Base-by-base conservation (phyloP, 2,329 filamentous ascomycete genomes). In the Phoma sp. region DNA sequence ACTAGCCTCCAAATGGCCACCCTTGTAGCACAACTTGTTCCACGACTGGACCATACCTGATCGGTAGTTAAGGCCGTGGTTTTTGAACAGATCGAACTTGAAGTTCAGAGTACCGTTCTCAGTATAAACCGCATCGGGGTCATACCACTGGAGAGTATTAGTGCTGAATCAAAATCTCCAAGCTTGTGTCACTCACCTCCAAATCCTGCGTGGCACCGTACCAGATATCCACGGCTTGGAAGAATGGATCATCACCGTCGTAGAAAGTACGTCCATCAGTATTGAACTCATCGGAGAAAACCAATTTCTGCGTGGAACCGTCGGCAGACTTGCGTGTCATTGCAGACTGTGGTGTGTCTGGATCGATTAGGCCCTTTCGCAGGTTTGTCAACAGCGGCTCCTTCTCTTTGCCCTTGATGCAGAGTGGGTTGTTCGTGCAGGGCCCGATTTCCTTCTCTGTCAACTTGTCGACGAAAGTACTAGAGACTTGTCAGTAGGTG, bases 11-110 rank as follows among this genome's bases (percentile, higher is more conserved):
- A 91, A 68, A 40, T 87, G 82, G 3, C 88, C 88, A 26, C 87
- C 87, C 56, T 88, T 89, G 77, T 90, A 90, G 72, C 88, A 89
- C 48, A 90, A 69, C 68, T 89, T 84, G 71, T 90, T 90, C 87
- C 87, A 90, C 10, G 85, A 88, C 65, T 90, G 87, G 7, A 90
- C 61, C 87, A 90, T 90, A n/a, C 87, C 87, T 5, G 87, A 90
- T 43, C 87, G 82, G 66, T 87, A 90, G 55, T 87, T 81, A 18
- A 89, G 75, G 40, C 82, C 81, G 68, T 90, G 87, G 58, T 84
- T 90, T 57, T 83, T 73, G 67, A 87, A 88, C 6, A 81, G 78
- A 66, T 89, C 86, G 61, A 91, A 88, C 38, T 81, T 80, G 43
- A 91, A 76, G 65, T 87, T 83, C 32, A 90, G 77, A 1, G 82